phyloP scores from a whole-genome alignment of 768 basidiomycete species.

The Rhizopogon rudus region DNA sequence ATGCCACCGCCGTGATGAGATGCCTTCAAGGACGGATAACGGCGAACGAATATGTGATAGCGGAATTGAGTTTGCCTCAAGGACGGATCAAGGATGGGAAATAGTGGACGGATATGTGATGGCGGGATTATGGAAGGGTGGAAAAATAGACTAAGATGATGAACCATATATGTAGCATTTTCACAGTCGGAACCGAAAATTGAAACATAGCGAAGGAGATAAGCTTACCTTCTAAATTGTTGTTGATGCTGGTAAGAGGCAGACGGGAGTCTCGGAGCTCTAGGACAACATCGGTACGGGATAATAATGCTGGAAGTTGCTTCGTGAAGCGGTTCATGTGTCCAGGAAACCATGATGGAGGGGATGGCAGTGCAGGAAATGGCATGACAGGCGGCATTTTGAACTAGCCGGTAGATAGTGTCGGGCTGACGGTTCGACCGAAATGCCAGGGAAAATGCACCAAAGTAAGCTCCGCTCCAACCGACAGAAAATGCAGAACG shows the following conservation, averaged over 20 bases:
- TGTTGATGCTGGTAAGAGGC: conserved; percentile 92
- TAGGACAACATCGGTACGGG: conserved; percentile 85
- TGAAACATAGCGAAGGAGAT: conserved; percentile 17
- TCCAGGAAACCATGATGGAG: conserved; percentile 93
- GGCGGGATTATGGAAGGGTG: not conserved
- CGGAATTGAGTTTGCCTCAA: conserved; percentile 3
- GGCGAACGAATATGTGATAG: not conserved
- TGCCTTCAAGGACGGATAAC: conserved; percentile 8
- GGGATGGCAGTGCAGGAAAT: conserved; percentile 52
- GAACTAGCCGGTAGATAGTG: not conserved
- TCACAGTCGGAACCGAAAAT: conserved; percentile 17
- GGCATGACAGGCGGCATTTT: conserved; percentile 31
- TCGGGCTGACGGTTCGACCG: not conserved
- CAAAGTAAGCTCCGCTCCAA: no score
- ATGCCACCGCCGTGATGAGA: conserved; percentile 5
- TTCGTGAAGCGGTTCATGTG: conserved; percentile 90
- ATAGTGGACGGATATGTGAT: not conserved
- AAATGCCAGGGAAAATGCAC: not conserved
- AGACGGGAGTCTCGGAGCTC: conserved; percentile 92
- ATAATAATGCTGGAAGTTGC: conserved; percentile 69
- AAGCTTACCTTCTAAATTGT: conserved; percentile 72
- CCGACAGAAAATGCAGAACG: no score
- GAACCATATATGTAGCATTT: conserved; percentile 3
- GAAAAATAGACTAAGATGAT: not conserved
- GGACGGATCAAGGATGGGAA: conserved; percentile 2